phyloP scores from a whole-genome alignment of 2,329 filamentous ascomycete species.

The Venturia pyrina region DNA sequence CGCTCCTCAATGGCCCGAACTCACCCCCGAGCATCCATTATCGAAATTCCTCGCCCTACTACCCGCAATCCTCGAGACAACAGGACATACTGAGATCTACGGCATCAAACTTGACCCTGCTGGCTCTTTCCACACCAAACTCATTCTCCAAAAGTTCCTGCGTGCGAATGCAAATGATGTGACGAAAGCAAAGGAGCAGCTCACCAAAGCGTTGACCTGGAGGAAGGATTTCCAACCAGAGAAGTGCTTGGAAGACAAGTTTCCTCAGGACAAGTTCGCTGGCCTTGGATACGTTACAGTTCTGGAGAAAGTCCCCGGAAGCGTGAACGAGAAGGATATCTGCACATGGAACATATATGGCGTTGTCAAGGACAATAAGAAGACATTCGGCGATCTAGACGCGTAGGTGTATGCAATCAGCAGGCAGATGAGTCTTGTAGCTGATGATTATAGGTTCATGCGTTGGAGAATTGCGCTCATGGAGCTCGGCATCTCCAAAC shows the following conservation, averaged over 20 bases:
- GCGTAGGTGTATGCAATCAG: conserved; percentile 50
- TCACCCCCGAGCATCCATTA: conserved; percentile 33
- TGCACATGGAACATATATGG: conserved; percentile 94
- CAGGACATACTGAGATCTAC: conserved; percentile 72
- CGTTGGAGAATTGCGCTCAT: conserved; percentile 84
- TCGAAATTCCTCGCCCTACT: conserved; percentile 49
- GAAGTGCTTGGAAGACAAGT: conserved; percentile 51
- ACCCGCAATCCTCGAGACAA: conserved; percentile 44
- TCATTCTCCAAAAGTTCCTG: conserved; percentile 87
- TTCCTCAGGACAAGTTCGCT: conserved; percentile 60
- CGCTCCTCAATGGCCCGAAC: conserved; percentile 24
- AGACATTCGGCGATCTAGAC: conserved; percentile 71
- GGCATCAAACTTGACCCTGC: conserved; percentile 54
- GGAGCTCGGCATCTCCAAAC: conserved; percentile 68
- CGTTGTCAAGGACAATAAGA: conserved; percentile 67
- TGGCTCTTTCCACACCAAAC: conserved; percentile 55
- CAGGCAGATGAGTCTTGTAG: background rate
- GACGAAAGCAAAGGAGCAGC: conserved; percentile 64
- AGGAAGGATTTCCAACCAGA: conserved; percentile 65
- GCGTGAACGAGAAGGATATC: conserved; percentile 48
- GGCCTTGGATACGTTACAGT: conserved; percentile 72
- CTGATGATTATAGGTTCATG: conserved; percentile 55
- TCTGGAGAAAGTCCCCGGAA: conserved; percentile 47
- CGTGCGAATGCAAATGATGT: conserved; percentile 77
- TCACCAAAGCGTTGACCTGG: conserved; percentile 72